Evolutionary conservation across 345 rosid species (phyloP).

Genomic region (Angophora floribunda): DNA sequence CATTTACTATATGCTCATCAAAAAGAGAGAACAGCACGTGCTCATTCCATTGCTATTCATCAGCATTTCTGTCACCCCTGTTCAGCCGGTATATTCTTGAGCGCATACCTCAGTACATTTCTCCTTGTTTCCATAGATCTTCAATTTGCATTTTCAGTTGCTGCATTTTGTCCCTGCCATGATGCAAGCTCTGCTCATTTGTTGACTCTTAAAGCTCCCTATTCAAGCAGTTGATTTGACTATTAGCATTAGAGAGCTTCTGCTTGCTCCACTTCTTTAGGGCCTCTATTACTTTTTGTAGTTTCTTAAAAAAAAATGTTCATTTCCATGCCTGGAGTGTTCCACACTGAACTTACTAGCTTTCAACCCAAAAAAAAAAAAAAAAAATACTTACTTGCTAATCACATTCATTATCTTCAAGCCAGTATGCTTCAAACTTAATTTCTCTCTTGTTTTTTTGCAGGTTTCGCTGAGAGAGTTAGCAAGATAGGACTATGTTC

Average conservation of each 20-base stretch:
- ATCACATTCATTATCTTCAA: too few species aligned
- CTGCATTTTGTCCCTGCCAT: background rate
- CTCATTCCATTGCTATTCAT: rapidly evolving
- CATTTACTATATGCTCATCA: background rate
- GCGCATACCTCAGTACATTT: background rate
- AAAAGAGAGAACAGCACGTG: background rate
- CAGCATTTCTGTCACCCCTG: background rate
- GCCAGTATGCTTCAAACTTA: too few species aligned
- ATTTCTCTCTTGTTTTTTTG: too few species aligned
- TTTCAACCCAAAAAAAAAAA: too few species aligned
- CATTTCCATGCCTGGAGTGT: too few species aligned
- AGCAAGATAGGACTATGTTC: too few species aligned
- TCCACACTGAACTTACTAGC: too few species aligned
- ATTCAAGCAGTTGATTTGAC: background rate
- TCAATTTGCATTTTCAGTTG: too few species aligned
- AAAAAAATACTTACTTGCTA: too few species aligned
- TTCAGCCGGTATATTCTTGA: background rate
- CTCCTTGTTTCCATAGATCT: background rate
- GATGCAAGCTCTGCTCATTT: background rate
- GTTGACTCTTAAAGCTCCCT: background rate
- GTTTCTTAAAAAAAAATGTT: too few species aligned
- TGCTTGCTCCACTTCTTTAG: background rate
- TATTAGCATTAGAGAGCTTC: background rate
- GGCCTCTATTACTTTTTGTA: background rate
- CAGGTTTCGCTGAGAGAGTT: too few species aligned